phyloP scores from a whole-genome alignment of 441 rosid species.

The Brassica hybrid region DNA sequence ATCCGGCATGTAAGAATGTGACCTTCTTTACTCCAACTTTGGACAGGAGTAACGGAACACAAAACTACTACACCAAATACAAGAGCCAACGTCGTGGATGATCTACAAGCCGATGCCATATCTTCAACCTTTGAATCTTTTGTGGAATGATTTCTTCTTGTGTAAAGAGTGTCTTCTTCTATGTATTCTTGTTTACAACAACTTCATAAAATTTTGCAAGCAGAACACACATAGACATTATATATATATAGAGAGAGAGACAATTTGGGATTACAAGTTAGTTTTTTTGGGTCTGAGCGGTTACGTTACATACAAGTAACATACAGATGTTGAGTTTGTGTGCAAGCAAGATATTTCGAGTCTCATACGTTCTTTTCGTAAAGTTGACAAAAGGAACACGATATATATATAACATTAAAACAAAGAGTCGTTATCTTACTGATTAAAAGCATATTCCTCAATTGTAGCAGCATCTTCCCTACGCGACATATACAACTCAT shows the following conservation, averaged over 20 bases:
- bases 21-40: constrained; percentile 95
- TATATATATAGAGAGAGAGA: constrained; percentile 33
- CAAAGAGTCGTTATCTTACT: constrained; percentile 10
- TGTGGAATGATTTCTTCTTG: constrained; percentile 37
- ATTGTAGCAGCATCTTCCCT: constrained; percentile 25
- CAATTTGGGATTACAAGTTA: constrained; percentile 29
- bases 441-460: constrained; percentile 25
- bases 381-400: constrained; percentile 30
- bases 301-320: constrained; percentile 27
- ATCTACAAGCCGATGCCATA: constrained; percentile 36
- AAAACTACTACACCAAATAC: constrained; percentile 42
- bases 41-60: constrained; percentile 48
- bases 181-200: background rate
- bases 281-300: background rate
- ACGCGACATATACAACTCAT: constrained; percentile 1
- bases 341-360: constrained; percentile 52
- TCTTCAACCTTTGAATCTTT: constrained; percentile 8
- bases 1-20: constrained; percentile 85
- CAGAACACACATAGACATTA: constrained; percentile 20
- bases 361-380: constrained; percentile 38
- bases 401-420: background rate
- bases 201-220: constrained; percentile 12
- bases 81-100: constrained; percentile 39
- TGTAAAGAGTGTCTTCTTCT: background rate
- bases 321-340: constrained; percentile 47